Evolutionary conservation across 2,329 filamentous ascomycete genomes (phyloP).

Genomic region (Daldinia sp.): DNA sequence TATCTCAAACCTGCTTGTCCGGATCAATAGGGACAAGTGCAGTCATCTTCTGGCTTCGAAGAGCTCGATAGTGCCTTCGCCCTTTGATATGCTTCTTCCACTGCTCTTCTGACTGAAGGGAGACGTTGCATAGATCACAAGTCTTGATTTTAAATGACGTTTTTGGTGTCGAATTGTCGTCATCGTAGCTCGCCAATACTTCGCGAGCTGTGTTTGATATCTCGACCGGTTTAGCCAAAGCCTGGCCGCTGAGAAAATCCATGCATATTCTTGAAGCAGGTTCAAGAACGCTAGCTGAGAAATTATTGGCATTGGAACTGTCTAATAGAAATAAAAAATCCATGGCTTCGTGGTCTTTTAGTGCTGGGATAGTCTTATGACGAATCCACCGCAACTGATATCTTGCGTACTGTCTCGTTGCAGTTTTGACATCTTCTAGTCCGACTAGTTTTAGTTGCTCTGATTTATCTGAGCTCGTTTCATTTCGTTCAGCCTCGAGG

Average conservation of each 20-base stretch:
- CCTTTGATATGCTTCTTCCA: conserved; percentile 58
- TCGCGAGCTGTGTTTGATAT: conserved; percentile 59
- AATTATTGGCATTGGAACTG: conserved; percentile 72
- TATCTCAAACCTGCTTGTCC: neutral
- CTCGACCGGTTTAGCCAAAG: conserved; percentile 60
- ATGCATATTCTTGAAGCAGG: conserved; percentile 70
- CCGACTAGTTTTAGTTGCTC: conserved; percentile 64
- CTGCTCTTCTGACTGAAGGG: conserved; percentile 63
- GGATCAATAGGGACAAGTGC: conserved; percentile 41
- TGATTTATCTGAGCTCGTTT: conserved; percentile 51
- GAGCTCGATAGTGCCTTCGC: conserved; percentile 48
- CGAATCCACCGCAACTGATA: conserved; percentile 88
- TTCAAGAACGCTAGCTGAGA: conserved; percentile 68
- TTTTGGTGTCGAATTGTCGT: conserved; percentile 64
- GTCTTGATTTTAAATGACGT: conserved; percentile 51
- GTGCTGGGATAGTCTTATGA: conserved; percentile 77
- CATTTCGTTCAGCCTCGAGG: conserved; percentile 57
- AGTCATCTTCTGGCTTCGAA: conserved; percentile 42
- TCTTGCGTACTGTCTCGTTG: conserved; percentile 87
- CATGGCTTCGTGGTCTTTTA: conserved; percentile 63
- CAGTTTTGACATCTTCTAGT: conserved; percentile 79
- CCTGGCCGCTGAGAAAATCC: conserved; percentile 67
- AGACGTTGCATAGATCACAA: conserved; percentile 78
- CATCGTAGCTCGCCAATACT: conserved; percentile 65
- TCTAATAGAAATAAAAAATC: conserved; percentile 80